phyloP scores from a whole-genome alignment of 2,329 filamentous ascomycete species.

The Pleoardoris graminearum region DNA sequence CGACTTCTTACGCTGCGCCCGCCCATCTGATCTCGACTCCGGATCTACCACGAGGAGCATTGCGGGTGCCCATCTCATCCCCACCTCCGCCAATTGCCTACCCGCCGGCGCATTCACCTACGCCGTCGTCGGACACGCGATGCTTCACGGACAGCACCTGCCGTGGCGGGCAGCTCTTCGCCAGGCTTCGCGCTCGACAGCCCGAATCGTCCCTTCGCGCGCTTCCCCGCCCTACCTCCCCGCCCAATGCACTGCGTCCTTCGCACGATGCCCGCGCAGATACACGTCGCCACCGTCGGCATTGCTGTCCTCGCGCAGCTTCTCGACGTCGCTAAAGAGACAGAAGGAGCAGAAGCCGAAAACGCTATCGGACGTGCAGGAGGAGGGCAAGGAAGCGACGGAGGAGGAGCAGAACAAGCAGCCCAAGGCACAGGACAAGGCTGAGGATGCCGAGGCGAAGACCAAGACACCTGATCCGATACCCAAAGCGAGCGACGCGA shows the following conservation, averaged over 20 bases:
- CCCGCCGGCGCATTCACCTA: constrained; percentile 12
- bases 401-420: constrained; percentile 48
- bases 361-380: constrained; percentile 52
- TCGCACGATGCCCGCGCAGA: constrained; percentile 25
- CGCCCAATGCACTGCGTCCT: constrained; percentile 35
- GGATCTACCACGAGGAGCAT: constrained; percentile 9
- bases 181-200: constrained; percentile 50
- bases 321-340: constrained; percentile 50
- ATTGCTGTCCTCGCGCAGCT: constrained; percentile 40
- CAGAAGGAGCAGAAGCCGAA: constrained; percentile 62
- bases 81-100: neutral
- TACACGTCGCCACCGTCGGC: constrained; percentile 37
- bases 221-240: constrained; percentile 31
- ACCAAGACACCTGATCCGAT: constrained; percentile 55
- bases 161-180: constrained; percentile 67
- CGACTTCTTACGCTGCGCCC: constrained; percentile 13
- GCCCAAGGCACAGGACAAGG: constrained; percentile 48
- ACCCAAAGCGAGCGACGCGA: constrained; percentile 59
- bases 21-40: constrained; percentile 11
- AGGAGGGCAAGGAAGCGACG: constrained; percentile 44
- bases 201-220: constrained; percentile 36
- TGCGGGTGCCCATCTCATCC: constrained; percentile 9
- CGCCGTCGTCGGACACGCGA: constrained; percentile 34
- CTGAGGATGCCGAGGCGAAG: constrained; percentile 48
- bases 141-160: constrained; percentile 67